Conservation (phyloP, 1,139 yeast genomes). For the Taphrina pruni region DNA sequence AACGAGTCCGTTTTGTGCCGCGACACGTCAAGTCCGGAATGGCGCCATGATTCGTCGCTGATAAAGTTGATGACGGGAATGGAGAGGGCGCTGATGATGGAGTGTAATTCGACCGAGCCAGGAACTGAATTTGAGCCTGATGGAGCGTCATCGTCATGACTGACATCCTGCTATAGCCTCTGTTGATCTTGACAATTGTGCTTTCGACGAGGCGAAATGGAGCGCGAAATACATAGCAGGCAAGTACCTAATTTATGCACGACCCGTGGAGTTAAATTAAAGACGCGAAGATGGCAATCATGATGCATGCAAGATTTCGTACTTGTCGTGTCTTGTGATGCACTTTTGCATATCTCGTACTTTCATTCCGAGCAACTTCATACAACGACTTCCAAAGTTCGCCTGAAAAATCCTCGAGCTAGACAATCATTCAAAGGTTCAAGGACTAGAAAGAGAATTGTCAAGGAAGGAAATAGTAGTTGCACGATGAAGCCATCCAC, state of each 20-base stretch:
- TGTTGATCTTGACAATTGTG: no score
- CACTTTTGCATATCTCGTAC: no score
- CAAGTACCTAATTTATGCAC: not conserved
- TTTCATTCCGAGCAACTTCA: no score
- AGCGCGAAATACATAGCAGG: no score
- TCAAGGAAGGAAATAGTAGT: not conserved
- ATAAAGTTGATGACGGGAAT: no score
- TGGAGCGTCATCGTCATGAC: slow-evolving; percentile 36
- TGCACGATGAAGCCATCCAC: slow-evolving; percentile 65
- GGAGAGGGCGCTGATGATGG: no score
- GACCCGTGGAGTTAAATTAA: slow-evolving; percentile 1
- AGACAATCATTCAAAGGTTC: not conserved
- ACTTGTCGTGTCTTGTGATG: not conserved
- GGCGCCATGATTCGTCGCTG: no score
- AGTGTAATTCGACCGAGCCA: no score
- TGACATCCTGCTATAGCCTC: not conserved
- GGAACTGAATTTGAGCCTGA: slow-evolving; percentile 18
- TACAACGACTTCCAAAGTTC: not conserved
- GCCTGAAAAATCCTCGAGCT: not conserved
- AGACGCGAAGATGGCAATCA: not conserved
- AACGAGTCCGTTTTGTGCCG: slow-evolving; percentile 19
- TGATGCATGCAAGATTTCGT: slow-evolving; percentile 1
- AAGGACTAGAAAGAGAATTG: no score
- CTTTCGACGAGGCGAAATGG: no score
- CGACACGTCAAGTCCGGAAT: not conserved